These are phyloP conservation scores for Ceratocystis colombiana DNA, from an alignment of 2,329 filamentous ascomycete genomes.

Conservation along the genomic window DNA sequence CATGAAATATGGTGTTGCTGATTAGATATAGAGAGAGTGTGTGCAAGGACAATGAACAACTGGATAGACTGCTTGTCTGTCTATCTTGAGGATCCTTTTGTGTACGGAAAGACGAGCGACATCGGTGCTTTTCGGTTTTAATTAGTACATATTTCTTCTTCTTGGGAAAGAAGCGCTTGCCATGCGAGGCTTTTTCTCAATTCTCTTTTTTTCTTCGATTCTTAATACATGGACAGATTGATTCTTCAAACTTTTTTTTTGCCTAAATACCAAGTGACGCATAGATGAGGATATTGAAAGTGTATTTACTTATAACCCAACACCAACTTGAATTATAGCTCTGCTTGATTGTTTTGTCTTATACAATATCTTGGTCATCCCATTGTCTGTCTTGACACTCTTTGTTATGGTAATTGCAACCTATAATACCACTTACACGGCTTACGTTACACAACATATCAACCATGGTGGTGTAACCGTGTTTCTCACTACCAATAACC, in stretches of 20 bases:
- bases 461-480: background rate
- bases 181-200: background rate
- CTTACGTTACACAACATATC: background rate
- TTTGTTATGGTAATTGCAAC: background rate
- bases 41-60: background rate
- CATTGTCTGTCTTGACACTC: background rate
- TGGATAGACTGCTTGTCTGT: background rate
- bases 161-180: background rate
- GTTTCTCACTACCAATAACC: background rate
- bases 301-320: too few species aligned
- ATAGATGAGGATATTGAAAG: too few species aligned
- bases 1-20: background rate
- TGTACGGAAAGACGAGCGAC: background rate
- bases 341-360: background rate
- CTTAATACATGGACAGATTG: conserved; percentile 12
- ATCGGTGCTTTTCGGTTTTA: background rate
- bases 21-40: background rate
- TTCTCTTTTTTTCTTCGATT: background rate
- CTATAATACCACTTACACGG: background rate
- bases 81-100: background rate
- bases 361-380: background rate
- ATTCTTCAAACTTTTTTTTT: background rate
- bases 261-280: too few species aligned
- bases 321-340: too few species aligned
- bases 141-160: conserved; percentile 7